Evolutionary conservation across 148 eudicot genomes (phyloP).

Genomic region (Diospyros lotus): DNA sequence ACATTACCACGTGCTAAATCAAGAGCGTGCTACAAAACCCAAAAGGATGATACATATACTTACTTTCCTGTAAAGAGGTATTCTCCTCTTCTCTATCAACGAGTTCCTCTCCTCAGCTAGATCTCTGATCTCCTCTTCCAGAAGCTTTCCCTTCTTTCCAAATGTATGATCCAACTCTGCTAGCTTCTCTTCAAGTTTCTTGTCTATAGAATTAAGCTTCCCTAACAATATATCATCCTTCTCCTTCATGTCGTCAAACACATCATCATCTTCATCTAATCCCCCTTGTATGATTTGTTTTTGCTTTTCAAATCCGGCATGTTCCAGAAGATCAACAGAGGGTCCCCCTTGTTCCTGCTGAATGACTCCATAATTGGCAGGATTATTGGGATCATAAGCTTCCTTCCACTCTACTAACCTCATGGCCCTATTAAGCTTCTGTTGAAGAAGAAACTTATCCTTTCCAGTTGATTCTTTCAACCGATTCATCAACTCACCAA

Average conservation of each 20-base stretch:
- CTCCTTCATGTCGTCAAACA: conserved; percentile 89
- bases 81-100: conserved; percentile 68
- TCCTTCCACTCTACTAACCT: conserved; percentile 73
- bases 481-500: conserved; percentile 78
- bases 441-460: conserved; percentile 83
- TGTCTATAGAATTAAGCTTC: conserved; percentile 74
- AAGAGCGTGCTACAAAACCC: neutral
- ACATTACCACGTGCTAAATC: neutral
- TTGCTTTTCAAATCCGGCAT: conserved; percentile 43
- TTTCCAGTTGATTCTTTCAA: conserved; percentile 76
- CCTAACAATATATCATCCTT: conserved; percentile 68
- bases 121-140: conserved; percentile 89
- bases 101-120: conserved; percentile 94
- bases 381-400: conserved; percentile 70
- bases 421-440: conserved; percentile 82
- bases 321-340: conserved; percentile 31
- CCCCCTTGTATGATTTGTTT: conserved; percentile 31
- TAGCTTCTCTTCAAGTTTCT: conserved; percentile 73
- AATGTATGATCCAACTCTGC: conserved; percentile 81
- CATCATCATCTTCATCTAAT: conserved; percentile 43
- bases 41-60: conserved; percentile 23
- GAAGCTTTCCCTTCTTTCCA: conserved; percentile 79
- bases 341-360: conserved; percentile 41
- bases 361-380: conserved; percentile 74
- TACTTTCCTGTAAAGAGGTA: conserved; percentile 84